phyloP scores from a whole-genome alignment of 1,284 basidiomycete species.

The Malassezia equina region DNA sequence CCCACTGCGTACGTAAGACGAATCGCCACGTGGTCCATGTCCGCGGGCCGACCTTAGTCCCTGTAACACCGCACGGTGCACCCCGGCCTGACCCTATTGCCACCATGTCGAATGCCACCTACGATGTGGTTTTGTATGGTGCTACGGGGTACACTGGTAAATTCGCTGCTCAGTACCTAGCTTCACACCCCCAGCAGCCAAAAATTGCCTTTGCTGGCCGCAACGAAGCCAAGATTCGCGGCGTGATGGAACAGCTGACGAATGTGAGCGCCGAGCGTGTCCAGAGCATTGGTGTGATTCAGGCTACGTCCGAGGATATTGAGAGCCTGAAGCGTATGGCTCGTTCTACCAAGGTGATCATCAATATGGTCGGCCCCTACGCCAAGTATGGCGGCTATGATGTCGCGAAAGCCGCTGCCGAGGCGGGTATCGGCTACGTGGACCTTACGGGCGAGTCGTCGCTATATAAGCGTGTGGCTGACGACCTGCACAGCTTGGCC shows the following conservation, averaged over 20 bases:
- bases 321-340: constrained; percentile 24
- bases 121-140: constrained; percentile 34
- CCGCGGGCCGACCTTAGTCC: neutral
- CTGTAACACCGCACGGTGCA: no score
- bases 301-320: constrained; percentile 22
- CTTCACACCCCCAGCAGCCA: constrained; percentile 22
- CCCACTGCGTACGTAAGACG: neutral
- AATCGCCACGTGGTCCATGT: neutral
- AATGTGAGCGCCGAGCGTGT: constrained; percentile 14
- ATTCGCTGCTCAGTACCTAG: constrained; percentile 27
- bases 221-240: constrained; percentile 21
- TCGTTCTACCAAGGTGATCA: constrained; percentile 16
- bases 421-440: constrained; percentile 57
- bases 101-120: constrained; percentile 19
- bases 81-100: no score
- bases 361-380: constrained; percentile 39
- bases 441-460: constrained; percentile 56
- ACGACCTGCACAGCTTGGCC: constrained; percentile 59
- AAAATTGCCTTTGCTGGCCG: constrained; percentile 38
- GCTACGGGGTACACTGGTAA: constrained; percentile 42
- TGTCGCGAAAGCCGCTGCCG: constrained; percentile 53
- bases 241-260: constrained; percentile 18
- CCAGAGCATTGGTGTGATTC: constrained; percentile 22
- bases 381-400: constrained; percentile 22
- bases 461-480: constrained; percentile 53